A percentile compares a stretch with the other conserved stretches of the same genome.
These are phyloP conservation scores for Venturia aucupariae DNA, from an alignment of 2,329 filamentous ascomycete species.

Conservation along the genomic window DNA sequence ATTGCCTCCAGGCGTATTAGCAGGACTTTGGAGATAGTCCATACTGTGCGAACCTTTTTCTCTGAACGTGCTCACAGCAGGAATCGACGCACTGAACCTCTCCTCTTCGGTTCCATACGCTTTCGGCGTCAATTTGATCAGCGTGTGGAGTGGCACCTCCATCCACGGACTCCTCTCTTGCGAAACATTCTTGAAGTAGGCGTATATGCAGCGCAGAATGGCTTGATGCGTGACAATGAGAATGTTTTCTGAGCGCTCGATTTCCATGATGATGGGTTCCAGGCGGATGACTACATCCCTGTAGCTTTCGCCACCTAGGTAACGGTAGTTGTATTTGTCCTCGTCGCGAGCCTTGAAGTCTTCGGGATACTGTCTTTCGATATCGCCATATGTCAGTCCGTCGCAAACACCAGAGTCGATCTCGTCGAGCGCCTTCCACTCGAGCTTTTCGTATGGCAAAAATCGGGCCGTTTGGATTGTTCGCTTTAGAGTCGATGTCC, in stretches of 20 bases:
- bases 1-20: slow-evolving; percentile 9
- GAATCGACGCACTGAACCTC: slow-evolving; percentile 80
- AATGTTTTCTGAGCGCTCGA: slow-evolving; percentile 92
- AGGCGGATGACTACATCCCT: slow-evolving; percentile 95
- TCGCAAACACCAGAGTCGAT: slow-evolving; percentile 95
- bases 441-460: slow-evolving; percentile 86
- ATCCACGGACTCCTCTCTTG: slow-evolving; percentile 95
- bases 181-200: slow-evolving; percentile 96
- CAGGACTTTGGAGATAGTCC: slow-evolving; percentile 56
- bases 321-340: slow-evolving; percentile 99
- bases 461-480: slow-evolving; percentile 88
- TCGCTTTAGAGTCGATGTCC: slow-evolving; percentile 68
- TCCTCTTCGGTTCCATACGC: slow-evolving; percentile 91
- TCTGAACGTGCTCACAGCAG: slow-evolving; percentile 91
- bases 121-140: slow-evolving; percentile 91
- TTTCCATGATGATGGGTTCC: slow-evolving; percentile 98
- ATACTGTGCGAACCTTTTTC: slow-evolving; percentile 79
- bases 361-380: slow-evolving; percentile 81
- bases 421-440: slow-evolving; percentile 98
- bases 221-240: slow-evolving; percentile 97
- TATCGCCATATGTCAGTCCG: slow-evolving; percentile 90
- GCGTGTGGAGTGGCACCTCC: slow-evolving; percentile 90
- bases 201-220: slow-evolving; percentile 92
- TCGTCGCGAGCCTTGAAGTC: slow-evolving; percentile 94
- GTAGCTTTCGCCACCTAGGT: slow-evolving; percentile 91